These are phyloP conservation scores for Kwoniella botswanensis DNA, from an alignment of 768 basidiomycete species.

Conservation along the genomic window DNA sequence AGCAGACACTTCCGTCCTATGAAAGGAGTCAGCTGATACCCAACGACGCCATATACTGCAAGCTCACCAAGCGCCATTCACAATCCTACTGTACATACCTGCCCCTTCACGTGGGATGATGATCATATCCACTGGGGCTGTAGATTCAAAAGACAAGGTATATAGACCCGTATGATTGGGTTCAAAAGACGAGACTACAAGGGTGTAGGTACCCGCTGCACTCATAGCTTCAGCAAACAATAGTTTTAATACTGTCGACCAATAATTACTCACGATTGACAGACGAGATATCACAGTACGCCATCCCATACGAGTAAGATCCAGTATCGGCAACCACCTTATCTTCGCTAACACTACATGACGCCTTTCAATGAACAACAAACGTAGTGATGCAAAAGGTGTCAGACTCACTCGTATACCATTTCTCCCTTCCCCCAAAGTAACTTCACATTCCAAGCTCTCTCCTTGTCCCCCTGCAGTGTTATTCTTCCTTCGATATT, in stretches of 20 bases:
- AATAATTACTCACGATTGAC: slow-evolving; percentile 63
- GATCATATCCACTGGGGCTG: slow-evolving; percentile 66
- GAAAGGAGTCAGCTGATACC: neutral
- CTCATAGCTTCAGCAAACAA: neutral
- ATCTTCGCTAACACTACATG: slow-evolving; percentile 63
- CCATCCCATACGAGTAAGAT: slow-evolving; percentile 78
- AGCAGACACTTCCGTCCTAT: slow-evolving; percentile 67
- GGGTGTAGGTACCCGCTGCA: slow-evolving; percentile 76
- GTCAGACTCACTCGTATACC: slow-evolving; percentile 70
- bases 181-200: slow-evolving; percentile 85
- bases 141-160: slow-evolving; percentile 69
- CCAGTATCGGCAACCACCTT: slow-evolving; percentile 77
- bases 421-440: slow-evolving; percentile 78
- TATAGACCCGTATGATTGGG: slow-evolving; percentile 72
- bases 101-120: slow-evolving; percentile 83
- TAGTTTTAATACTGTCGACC: neutral
- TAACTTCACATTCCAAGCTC: slow-evolving; percentile 73
- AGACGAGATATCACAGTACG: slow-evolving; percentile 62
- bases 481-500: slow-evolving; percentile 61
- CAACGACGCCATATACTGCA: no score
- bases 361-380: neutral
- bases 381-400: neutral
- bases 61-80: slow-evolving; percentile 76
- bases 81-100: slow-evolving; percentile 77
- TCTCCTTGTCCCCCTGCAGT: slow-evolving; percentile 67